Percentiles rank a stretch among this genome's conserved stretches.
phyloP scores from a whole-genome alignment of 257 asterid genomes.

The Mitragyna speciosa region DNA sequence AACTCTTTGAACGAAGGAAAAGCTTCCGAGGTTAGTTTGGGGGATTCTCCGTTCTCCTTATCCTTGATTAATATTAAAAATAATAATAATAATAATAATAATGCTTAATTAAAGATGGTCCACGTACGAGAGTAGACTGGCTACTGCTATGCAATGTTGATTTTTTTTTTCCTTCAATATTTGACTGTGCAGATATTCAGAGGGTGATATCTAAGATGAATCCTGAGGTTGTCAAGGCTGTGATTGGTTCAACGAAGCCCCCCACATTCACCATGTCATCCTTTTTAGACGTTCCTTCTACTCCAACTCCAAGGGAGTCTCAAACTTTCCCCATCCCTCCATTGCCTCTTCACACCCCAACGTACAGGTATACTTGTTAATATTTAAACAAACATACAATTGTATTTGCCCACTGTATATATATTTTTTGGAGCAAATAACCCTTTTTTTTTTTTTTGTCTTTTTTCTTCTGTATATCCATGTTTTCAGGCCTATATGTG shows the following conservation, averaged over 20 bases:
- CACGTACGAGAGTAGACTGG: too few relatives aligned
- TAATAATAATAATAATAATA: too few relatives aligned
- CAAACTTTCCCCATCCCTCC: not conserved
- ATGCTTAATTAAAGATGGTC: too few relatives aligned
- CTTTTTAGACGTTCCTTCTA: not conserved
- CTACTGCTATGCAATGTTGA: not conserved
- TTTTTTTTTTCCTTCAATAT: too few relatives aligned
- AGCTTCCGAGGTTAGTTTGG: conserved; percentile 24
- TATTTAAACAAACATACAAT: too few relatives aligned
- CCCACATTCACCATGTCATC: not conserved
- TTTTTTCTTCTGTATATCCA: too few relatives aligned
- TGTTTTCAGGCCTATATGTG: not conserved
- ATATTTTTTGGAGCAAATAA: too few relatives aligned
- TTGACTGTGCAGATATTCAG: not conserved
- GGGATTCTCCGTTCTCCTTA: not conserved
- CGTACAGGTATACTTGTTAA: not conserved
- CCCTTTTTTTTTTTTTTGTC: too few relatives aligned
- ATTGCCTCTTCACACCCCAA: not conserved
- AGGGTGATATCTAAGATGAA: not conserved
- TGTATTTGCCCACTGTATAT: too few relatives aligned
- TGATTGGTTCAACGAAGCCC: not conserved
- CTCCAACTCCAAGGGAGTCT: not conserved
- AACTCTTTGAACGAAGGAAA: conserved; percentile 15
- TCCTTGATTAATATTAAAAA: not conserved
- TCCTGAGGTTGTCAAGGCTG: not conserved